These are phyloP conservation scores for Diphasiastrum complanatum DNA, from an alignment of 83 land plant species.

Conservation along the genomic window DNA sequence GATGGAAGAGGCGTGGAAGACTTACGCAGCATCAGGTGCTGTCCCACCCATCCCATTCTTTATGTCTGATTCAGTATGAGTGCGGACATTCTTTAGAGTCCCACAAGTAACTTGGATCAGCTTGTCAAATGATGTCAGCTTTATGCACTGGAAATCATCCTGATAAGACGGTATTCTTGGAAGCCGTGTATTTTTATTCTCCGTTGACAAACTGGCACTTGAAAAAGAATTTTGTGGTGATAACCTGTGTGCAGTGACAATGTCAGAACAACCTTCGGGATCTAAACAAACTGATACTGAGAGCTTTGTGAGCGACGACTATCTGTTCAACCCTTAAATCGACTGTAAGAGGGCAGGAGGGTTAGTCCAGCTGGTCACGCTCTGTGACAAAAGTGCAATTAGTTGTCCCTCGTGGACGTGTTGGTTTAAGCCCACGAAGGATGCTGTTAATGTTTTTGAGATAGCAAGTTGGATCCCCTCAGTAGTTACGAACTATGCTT, in stretches of 20 bases:
- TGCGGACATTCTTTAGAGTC: conserved; percentile 18
- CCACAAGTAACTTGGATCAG: conserved; percentile 25
- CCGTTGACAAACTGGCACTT: not conserved
- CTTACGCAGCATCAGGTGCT: conserved; percentile 38
- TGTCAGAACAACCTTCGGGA: not conserved
- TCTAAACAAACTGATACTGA: no score
- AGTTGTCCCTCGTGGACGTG: no score
- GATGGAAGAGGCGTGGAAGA: no score
- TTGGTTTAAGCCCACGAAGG: no score
- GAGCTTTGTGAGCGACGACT: no score
- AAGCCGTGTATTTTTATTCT: not conserved
- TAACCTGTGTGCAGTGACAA: not conserved
- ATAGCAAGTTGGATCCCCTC: no score
- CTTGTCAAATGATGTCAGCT: conserved; percentile 34
- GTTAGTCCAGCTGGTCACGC: no score
- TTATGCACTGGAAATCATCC: conserved; percentile 18
- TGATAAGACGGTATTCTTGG: conserved; percentile 14
- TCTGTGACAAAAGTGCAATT: no score
- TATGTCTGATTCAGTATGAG: conserved; percentile 14
- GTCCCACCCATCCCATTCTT: conserved; percentile 22
- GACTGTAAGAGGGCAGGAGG: no score
- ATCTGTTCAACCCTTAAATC: no score
- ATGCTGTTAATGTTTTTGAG: no score
- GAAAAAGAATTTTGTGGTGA: not conserved
- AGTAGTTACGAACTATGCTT: no score